Conservation (phyloP, 495 filamentous ascomycete species). For the Penicillium canescens region DNA sequence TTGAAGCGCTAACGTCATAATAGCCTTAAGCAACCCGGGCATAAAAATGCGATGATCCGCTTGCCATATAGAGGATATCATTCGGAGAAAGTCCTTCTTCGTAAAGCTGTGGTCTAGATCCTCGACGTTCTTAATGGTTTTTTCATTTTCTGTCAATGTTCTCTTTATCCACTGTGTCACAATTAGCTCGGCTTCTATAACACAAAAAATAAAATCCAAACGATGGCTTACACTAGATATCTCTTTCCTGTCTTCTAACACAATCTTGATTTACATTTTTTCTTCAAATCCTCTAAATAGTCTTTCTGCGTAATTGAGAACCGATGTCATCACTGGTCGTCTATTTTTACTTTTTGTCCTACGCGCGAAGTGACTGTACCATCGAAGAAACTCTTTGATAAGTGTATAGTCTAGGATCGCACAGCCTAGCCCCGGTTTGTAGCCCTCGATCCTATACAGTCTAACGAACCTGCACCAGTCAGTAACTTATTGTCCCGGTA, state of each 20-base stretch:
- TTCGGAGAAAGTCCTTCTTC: conserved; percentile 17
- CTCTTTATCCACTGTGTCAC: conserved; percentile 16
- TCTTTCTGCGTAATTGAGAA: conserved; percentile 14
- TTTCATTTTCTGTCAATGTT: conserved; percentile 14
- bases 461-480: conserved; percentile 8
- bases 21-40: conserved; percentile 18
- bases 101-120: conserved; percentile 18
- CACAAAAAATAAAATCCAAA: not conserved
- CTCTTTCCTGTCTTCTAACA: conserved; percentile 15
- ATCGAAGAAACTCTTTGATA: conserved; percentile 23
- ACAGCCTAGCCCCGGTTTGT: conserved; percentile 3
- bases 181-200: conserved; percentile 11
- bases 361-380: conserved; percentile 8
- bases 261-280: conserved; percentile 11
- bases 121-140: conserved; percentile 18
- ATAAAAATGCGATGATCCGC: conserved; percentile 16
- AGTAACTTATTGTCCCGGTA: conserved; percentile 4
- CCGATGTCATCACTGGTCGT: conserved; percentile 13
- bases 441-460: conserved; percentile 8
- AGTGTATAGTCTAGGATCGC: conserved; percentile 8
- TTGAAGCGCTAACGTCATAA: conserved; percentile 20
- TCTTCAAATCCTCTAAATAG: conserved; percentile 22
- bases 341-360: conserved; percentile 16
- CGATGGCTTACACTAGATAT: conserved; percentile 11
- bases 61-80: conserved; percentile 16